Evolutionary conservation across 495 filamentous ascomycete species (phyloP).

Genomic region (Talaromyces trachyspermus): DNA sequence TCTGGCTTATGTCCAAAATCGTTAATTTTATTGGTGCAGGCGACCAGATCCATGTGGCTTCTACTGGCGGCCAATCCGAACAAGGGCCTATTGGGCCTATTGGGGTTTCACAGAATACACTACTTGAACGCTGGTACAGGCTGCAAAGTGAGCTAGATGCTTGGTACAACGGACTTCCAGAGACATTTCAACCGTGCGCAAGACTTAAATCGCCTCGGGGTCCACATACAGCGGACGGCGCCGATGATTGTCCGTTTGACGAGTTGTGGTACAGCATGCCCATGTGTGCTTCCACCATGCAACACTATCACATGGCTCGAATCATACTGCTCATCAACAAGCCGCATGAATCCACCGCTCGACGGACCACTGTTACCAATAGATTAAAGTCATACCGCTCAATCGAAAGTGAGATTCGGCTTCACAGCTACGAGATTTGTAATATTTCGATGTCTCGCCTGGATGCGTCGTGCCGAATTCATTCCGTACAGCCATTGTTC

Average conservation of each 20-base stretch:
- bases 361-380: conserved; percentile 41
- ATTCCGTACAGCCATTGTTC: conserved; percentile 54
- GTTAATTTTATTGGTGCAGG: conserved; percentile 54
- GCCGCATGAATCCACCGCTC: conserved; percentile 48
- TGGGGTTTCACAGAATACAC: conserved; percentile 44
- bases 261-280: conserved; percentile 58
- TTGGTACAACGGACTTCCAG: conserved; percentile 52
- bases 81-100: conserved; percentile 34
- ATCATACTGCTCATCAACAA: conserved; percentile 57
- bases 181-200: conserved; percentile 49
- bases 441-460: conserved; percentile 48
- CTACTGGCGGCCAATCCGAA: conserved; percentile 23
- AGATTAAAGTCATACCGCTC: conserved; percentile 47
- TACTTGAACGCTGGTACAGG: conserved; percentile 50
- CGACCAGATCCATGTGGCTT: conserved; percentile 33
- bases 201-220: conserved; percentile 24
- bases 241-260: conserved; percentile 33
- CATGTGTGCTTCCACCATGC: conserved; percentile 58
- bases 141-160: conserved; percentile 49
- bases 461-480: conserved; percentile 49
- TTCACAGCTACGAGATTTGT: conserved; percentile 52
- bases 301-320: conserved; percentile 58
- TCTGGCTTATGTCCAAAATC: conserved; percentile 57
- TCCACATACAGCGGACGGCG: conserved; percentile 14
- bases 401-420: conserved; percentile 45